A percentile compares a stretch with the other conserved stretches of the same genome.
Conservation (phyloP, 306 rosid species). For the Begonia fuchsioides region DNA sequence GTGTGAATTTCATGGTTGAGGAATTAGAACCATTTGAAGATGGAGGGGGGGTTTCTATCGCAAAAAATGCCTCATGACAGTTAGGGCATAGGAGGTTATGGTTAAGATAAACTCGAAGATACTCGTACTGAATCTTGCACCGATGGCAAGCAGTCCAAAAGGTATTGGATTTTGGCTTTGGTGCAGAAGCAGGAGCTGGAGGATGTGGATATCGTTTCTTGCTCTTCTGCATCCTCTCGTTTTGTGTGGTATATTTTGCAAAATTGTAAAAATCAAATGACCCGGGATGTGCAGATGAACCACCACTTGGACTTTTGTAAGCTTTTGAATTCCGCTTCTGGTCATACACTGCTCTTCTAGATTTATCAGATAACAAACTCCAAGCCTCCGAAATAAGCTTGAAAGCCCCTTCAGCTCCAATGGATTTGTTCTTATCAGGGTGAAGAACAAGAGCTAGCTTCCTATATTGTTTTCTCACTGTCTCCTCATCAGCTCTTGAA, state of each 20-base stretch:
- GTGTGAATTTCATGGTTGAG: slow-evolving; percentile 36
- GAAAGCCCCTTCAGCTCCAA: slow-evolving; percentile 87
- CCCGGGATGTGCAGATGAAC: slow-evolving; percentile 32
- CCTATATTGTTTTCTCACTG: too few relatives aligned
- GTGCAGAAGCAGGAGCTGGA: slow-evolving; percentile 29
- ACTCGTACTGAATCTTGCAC: slow-evolving; percentile 96
- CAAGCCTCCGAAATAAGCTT: slow-evolving; percentile 81
- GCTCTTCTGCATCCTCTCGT: slow-evolving; percentile 36
- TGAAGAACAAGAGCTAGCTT: slow-evolving; percentile 26
- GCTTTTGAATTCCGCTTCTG: slow-evolving; percentile 37
- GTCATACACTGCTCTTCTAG: slow-evolving; percentile 41
- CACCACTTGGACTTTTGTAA: slow-evolving; percentile 22
- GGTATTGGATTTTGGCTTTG: slow-evolving; percentile 42
- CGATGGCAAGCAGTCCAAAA: slow-evolving; percentile 85
- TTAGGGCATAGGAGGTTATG: slow-evolving; percentile 50
- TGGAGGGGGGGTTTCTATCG: slow-evolving; percentile 71
- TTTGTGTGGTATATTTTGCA: slow-evolving; percentile 34
- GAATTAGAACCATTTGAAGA: slow-evolving; percentile 52
- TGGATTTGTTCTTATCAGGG: slow-evolving; percentile 86
- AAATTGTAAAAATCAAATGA: slow-evolving; percentile 44
- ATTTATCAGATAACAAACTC: slow-evolving; percentile 70
- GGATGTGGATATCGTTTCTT: slow-evolving; percentile 25
- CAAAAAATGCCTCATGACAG: slow-evolving; percentile 73
- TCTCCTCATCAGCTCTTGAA: slow-evolving; percentile 16
- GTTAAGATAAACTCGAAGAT: slow-evolving; percentile 45